Percentiles rank a stretch among this genome's conserved stretches.
Evolutionary conservation across 257 asterid species (phyloP).

Genomic region (Solanum habrochaites): DNA sequence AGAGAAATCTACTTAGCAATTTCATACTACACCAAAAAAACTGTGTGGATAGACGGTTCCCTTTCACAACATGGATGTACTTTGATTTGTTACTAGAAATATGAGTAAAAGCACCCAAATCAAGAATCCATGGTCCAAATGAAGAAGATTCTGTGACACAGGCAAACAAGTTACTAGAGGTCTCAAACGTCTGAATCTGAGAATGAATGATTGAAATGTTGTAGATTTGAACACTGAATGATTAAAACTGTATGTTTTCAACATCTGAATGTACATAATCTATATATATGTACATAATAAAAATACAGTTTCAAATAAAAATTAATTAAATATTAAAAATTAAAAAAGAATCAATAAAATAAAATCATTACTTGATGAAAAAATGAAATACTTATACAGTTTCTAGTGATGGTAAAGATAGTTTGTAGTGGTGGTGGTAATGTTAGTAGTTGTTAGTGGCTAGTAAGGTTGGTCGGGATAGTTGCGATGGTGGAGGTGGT

Average conservation of each 20-base stretch:
- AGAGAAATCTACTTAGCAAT: neutral
- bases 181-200: neutral
- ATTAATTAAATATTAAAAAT: too few species aligned
- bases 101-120: neutral
- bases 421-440: neutral
- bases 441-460: neutral
- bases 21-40: neutral
- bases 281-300: neutral
- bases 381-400: neutral
- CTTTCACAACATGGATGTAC: neutral
- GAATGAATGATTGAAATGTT: neutral
- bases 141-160: neutral
- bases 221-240: neutral
- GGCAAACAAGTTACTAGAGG: neutral
- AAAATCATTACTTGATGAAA: neutral
- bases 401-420: neutral
- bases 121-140: neutral
- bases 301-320: neutral
- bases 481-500: neutral
- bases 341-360: neutral
- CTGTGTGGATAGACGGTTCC: neutral
- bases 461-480: neutral
- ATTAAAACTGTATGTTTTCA: neutral
- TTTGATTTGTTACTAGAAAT: neutral
- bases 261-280: neutral